These are phyloP conservation scores for Schizothecium vesticola DNA, from an alignment of 495 filamentous ascomycete genomes.

Conservation along the genomic window DNA sequence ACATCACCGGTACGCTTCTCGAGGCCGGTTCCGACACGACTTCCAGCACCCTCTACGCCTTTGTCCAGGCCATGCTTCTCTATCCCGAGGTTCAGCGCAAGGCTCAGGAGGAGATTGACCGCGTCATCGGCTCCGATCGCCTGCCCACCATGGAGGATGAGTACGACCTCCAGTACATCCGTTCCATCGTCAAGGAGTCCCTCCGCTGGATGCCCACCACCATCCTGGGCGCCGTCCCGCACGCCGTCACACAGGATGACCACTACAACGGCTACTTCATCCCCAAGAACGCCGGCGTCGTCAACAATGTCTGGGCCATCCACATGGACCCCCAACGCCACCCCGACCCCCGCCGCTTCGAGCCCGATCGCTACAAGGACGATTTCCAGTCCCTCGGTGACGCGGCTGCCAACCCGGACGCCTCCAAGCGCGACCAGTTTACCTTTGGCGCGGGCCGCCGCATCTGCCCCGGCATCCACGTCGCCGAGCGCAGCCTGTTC, in stretches of 20 bases:
- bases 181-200: constrained; percentile 49
- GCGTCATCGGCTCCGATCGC: constrained; percentile 44
- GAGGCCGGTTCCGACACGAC: constrained; percentile 57
- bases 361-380: constrained; percentile 28
- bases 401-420: constrained; percentile 31
- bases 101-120: constrained; percentile 52
- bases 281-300: constrained; percentile 42
- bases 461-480: constrained; percentile 52
- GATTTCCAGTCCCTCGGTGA: constrained; percentile 26
- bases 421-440: constrained; percentile 38
- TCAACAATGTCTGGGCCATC: constrained; percentile 48
- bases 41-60: constrained; percentile 47
- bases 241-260: constrained; percentile 49
- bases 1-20: constrained; percentile 49
- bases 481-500: constrained; percentile 55
- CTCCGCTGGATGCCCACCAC: constrained; percentile 57
- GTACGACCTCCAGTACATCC: constrained; percentile 47
- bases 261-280: constrained; percentile 46
- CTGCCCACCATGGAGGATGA: constrained; percentile 50
- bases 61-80: constrained; percentile 54
- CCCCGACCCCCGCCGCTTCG: constrained; percentile 34
- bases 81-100: constrained; percentile 45
- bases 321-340: constrained; percentile 32
- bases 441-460: constrained; percentile 56
- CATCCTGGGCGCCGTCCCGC: constrained; percentile 50